Evolutionary conservation across 2,329 filamentous ascomycete genomes (phyloP).

Genomic region (Exophiala sideris): DNA sequence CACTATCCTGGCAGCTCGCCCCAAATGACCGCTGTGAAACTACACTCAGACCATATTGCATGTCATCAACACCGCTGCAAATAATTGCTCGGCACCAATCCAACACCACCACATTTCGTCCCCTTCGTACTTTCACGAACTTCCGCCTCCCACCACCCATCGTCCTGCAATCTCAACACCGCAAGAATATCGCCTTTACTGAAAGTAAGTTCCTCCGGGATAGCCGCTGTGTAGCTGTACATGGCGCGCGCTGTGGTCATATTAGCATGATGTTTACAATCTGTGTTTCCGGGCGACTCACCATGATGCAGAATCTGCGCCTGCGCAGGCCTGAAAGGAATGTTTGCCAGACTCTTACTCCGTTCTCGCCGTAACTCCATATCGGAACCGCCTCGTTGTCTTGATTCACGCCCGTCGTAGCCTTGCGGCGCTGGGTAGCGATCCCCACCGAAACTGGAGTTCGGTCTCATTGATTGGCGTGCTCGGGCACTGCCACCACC

Average conservation of each 20-base stretch:
- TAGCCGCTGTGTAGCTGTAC: slow-evolving; percentile 91
- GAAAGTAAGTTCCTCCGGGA: slow-evolving; percentile 91
- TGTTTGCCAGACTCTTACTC: slow-evolving; percentile 73
- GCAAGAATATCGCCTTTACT: slow-evolving; percentile 87
- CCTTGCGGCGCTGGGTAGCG: slow-evolving; percentile 29
- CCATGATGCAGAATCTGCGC: slow-evolving; percentile 79
- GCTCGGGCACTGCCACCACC: slow-evolving; percentile 35
- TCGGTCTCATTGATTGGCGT: slow-evolving; percentile 53
- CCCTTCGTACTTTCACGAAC: slow-evolving; percentile 62
- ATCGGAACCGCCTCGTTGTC: slow-evolving; percentile 41
- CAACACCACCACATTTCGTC: slow-evolving; percentile 49
- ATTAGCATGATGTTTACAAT: slow-evolving; percentile 25
- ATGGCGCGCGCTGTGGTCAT: slow-evolving; percentile 72
- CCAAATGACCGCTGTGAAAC: not conserved
- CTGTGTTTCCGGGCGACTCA: slow-evolving; percentile 52
- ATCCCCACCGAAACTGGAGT: slow-evolving; percentile 52
- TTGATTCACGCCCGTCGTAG: slow-evolving; percentile 24
- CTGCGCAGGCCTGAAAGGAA: slow-evolving; percentile 47
- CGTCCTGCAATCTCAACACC: slow-evolving; percentile 85
- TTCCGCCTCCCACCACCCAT: slow-evolving; percentile 98
- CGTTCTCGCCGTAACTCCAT: slow-evolving; percentile 41
- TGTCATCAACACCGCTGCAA: slow-evolving; percentile 54
- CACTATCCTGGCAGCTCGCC: no score
- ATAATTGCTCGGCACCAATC: slow-evolving; percentile 66
- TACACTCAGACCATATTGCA: not conserved